phyloP scores from a whole-genome alignment of 345 rosid genomes.

The Linum lewisii region DNA sequence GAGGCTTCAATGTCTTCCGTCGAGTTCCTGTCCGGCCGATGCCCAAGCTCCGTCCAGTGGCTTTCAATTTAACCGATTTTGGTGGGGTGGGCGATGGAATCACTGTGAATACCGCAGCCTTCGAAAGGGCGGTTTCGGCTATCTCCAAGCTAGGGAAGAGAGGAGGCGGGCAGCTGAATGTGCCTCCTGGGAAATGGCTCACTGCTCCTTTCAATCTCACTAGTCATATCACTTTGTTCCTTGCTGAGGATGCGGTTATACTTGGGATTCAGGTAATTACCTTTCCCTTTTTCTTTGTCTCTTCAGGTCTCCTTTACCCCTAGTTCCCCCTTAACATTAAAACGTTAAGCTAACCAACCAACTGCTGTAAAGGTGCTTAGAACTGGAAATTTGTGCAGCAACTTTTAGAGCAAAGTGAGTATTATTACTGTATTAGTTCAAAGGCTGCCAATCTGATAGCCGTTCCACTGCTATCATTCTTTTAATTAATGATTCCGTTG shows the following conservation, averaged over 20 bases:
- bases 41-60: slow-evolving; percentile 52
- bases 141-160: slow-evolving; percentile 60
- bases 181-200: slow-evolving; percentile 89
- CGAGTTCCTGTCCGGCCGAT: slow-evolving; percentile 28
- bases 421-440: no score
- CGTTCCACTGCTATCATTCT: no score
- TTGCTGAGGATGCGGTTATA: slow-evolving; percentile 75
- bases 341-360: not conserved
- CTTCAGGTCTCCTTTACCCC: no score
- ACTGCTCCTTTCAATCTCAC: slow-evolving; percentile 95
- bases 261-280: slow-evolving; percentile 65
- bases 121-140: slow-evolving; percentile 69
- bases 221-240: slow-evolving; percentile 85
- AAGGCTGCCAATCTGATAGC: not conserved
- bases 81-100: slow-evolving; percentile 89
- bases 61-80: slow-evolving; percentile 75
- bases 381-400: not conserved
- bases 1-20: slow-evolving; percentile 33
- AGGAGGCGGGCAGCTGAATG: slow-evolving; percentile 93
- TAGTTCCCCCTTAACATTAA: no score
- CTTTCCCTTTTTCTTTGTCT: not conserved
- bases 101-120: slow-evolving; percentile 73
- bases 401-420: no score
- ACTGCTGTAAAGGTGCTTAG: not conserved
- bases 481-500: no score